A percentile compares a stretch with the other conserved stretches of the same genome.
Evolutionary conservation across 345 rosid species (phyloP).

Genomic region (Arabis alpina): DNA sequence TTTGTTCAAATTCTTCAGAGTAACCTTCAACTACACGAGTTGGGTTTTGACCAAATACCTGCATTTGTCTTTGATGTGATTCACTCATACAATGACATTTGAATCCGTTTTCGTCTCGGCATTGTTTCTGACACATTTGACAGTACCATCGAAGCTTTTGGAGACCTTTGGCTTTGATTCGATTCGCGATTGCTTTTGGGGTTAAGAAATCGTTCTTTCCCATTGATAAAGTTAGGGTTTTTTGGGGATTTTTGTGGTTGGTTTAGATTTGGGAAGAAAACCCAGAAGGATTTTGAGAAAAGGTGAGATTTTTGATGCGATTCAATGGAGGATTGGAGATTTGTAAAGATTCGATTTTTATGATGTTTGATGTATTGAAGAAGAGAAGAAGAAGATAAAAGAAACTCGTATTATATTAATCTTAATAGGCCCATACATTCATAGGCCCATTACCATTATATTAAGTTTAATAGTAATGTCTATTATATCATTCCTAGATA

Average conservation of each 20-base stretch:
- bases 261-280: neutral
- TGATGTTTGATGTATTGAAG: neutral
- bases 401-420: no score
- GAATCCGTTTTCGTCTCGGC: constrained; percentile 98
- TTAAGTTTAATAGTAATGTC: no score
- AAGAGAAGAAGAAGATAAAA: neutral
- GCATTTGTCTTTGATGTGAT: constrained; percentile 96
- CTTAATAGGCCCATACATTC: neutral
- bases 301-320: neutral
- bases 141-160: constrained; percentile 99
- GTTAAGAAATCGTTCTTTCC: constrained; percentile 95
- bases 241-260: neutral
- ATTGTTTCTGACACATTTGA: constrained; percentile 98
- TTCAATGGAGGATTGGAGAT: neutral
- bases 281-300: neutral
- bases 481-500: no score
- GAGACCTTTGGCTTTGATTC: constrained; percentile 92
- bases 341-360: neutral
- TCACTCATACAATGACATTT: constrained; percentile 99
- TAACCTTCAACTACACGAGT: constrained; percentile 79
- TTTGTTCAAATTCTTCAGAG: constrained; percentile 80
- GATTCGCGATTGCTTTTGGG: constrained; percentile 87
- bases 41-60: constrained; percentile 81
- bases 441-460: no score
- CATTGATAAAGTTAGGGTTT: constrained; percentile 44